Evolutionary conservation across 768 basidiomycete genomes (phyloP), one percentile per base, ranked within the genome.

Genomic region (Boletus edulis): DNA sequence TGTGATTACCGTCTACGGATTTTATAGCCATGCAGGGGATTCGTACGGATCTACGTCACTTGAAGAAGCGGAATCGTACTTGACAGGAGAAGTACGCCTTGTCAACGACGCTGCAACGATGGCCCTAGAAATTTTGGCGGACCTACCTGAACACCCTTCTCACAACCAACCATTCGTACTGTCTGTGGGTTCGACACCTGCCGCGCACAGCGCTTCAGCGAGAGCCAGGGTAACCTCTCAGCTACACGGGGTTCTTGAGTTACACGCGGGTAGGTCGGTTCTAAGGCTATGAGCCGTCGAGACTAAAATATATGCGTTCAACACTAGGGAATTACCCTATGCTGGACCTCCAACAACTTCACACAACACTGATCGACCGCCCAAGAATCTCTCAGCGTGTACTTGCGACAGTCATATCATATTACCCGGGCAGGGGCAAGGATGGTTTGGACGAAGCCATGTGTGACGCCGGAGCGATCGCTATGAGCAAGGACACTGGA

Each of bases 401-500:
- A 3, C 75, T 86, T 39, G 79, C 87, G 2, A 87, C 83, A 0
- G 86, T 94, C 5, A 76, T 91, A 44, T 92, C 91, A n/a, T 81
- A 83, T 58, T 94, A 94, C 67, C 84, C 88, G 1, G 83, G 81
- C 13, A 78, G 91, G 55, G 83, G 84, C 10, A 75, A 66, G 22
- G 73, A 76, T 38, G 86, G 84, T 2, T 67, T 72, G 46, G 88
- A 90, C 63, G 89, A 92, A 67, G 89, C 87, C 4, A 73, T 93
- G 74, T 84, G 84, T 78, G 91, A 96, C 70, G 88, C 87, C 9
- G 93, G 91, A 7, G 89, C 82, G 3, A 83, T 93, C 56, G 91
- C 90, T 4, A 87, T 95, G 75, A 91, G 89, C 68, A 93, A 92
- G 71, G 93, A 94, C 68, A 85, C 78, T 1, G 93, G 92, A 0